Evolutionary conservation across 2,329 filamentous ascomycete genomes (phyloP), one percentile per base, ranked within the genome.

Genomic region (Simplicillium aogashimaense): DNA sequence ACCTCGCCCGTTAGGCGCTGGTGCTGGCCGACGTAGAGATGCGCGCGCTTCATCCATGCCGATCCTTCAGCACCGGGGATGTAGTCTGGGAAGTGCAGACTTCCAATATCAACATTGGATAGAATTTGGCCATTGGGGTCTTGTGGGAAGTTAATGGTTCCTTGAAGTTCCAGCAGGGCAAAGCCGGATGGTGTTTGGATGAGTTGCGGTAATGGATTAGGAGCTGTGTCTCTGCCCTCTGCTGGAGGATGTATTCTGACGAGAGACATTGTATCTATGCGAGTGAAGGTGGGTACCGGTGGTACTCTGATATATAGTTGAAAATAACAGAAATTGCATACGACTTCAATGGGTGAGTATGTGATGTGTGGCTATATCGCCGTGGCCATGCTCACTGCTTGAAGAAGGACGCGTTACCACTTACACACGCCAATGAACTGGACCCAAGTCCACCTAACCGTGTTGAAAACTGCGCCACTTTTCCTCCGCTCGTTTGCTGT

Each of bases 151-250:
- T 94, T 90, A 63, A 98, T 81, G 12, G 78, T 86, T 45, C 89
- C 92, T 67, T 98, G 92, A 12, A 98, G 76, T 64, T 97, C 92
- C 42, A 98, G 70, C 35, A 98, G 71, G 14, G 90, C 90, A 32
- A 95, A 76, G 38, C 92, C 92, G 0, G 84, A 81, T 1, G 92
- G 92, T 1, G 90, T 95, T 51, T 89, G 85, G 13, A 97, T 76
- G 46, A 95, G 71, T n/a, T 74, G 60, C 2, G 92, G 92, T 4
- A 97, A 75, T 4, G 85, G 80, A 43, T 61, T 72, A 2, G 52
- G 39, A n/a, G 47, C 33, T 6, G 50, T 20, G 16, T 31, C 15
- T n/a, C 45, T 30, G 15, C 43, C 41, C 12, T 50, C 42, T 16
- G 53, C 51, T 1, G 50, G 57, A 8, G 64, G 66, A 44, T 73